Evolutionary conservation across 2,329 filamentous ascomycete genomes (phyloP).

Genomic region (Trichophaea hybrida): DNA sequence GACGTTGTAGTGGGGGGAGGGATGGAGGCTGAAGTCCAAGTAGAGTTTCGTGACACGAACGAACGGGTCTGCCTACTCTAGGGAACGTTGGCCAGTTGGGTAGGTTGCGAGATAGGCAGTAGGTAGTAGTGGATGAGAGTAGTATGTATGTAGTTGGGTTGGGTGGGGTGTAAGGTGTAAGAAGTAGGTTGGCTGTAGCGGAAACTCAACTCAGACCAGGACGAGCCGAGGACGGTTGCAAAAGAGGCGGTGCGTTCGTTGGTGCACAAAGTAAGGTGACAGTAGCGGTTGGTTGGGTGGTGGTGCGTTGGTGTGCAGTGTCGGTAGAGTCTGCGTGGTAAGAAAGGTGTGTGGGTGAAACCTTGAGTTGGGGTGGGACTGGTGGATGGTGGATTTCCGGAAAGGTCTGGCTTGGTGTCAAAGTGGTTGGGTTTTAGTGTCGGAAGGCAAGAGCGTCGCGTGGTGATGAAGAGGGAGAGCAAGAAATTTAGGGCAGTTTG

Average conservation of each 20-base stretch:
- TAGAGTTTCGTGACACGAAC: conserved; percentile 6
- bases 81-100: not conserved
- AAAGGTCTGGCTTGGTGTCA: not conserved
- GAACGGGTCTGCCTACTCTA: not conserved
- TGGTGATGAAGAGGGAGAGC: not conserved
- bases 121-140: not conserved
- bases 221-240: no score
- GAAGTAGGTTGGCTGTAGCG: not conserved
- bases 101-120: not conserved
- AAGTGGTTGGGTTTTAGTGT: not conserved
- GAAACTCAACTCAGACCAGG: no score
- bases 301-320: not conserved
- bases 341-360: not conserved
- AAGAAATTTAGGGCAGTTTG: not conserved
- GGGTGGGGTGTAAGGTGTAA: conserved; percentile 8
- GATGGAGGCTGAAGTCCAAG: not conserved
- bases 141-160: conserved; percentile 14
- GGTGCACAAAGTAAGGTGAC: not conserved
- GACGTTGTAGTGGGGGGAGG: not conserved
- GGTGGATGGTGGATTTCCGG: not conserved
- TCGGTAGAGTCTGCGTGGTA: not conserved
- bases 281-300: conserved; percentile 10
- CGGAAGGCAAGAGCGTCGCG: not conserved
- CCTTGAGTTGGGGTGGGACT: not conserved
- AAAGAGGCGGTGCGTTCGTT: not conserved